These are phyloP conservation scores for Phylloporus arenicola DNA, from an alignment of 768 basidiomycete genomes.

Conservation along the genomic window DNA sequence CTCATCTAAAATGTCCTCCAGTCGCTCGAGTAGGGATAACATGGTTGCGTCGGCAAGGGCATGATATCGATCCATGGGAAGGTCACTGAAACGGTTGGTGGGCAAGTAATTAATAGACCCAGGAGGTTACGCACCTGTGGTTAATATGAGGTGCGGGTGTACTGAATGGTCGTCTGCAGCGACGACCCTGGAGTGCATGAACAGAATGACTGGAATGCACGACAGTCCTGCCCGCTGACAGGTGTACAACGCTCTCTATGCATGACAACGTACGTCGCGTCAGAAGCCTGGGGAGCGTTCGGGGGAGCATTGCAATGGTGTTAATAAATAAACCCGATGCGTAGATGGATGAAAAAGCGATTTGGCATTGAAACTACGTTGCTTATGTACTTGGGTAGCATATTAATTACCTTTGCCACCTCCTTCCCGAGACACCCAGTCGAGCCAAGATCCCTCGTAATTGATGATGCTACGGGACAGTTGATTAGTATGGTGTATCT, in stretches of 20 bases:
- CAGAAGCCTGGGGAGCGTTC: conserved; percentile 13
- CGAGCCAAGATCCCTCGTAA: conserved; percentile 84
- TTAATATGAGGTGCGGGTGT: conserved; percentile 58
- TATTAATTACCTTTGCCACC: conserved; percentile 36
- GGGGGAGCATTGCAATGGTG: conserved; percentile 14
- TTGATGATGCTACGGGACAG: conserved; percentile 48
- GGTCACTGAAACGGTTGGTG: conserved; percentile 30
- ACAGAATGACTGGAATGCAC: neutral
- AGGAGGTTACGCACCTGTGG: conserved; percentile 39
- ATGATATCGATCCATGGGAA: conserved; percentile 69
- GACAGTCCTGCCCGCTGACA: conserved; percentile 5
- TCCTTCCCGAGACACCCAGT: conserved; percentile 64
- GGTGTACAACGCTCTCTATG: neutral
- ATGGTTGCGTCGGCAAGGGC: conserved; percentile 69
- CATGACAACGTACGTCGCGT: conserved; percentile 6
- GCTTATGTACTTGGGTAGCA: conserved; percentile 7
- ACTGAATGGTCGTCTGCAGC: conserved; percentile 24
- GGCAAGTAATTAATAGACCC: neutral
- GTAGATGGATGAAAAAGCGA: neutral
- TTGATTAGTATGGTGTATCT: neutral
- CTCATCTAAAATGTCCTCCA: conserved; percentile 69
- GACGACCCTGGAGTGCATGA: neutral
- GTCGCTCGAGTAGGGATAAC: conserved; percentile 64
- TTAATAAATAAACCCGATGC: neutral
- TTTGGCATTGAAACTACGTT: neutral